phyloP scores from a whole-genome alignment of 495 filamentous ascomycete species.

The Neurospora hispaniola region DNA sequence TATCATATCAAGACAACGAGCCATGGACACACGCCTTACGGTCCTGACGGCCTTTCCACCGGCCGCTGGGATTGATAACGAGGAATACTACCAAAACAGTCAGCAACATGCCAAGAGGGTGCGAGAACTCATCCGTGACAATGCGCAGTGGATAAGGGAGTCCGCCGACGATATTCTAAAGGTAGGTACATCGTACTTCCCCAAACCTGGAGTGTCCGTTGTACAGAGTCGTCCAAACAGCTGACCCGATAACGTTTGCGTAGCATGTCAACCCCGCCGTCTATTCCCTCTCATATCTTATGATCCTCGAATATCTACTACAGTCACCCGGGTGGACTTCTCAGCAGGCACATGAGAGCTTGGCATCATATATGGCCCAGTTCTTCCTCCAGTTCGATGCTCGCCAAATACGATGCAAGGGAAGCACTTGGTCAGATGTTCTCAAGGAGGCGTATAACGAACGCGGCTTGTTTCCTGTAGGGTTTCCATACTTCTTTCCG shows the following conservation, averaged over 20 bases:
- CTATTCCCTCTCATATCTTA: conserved; percentile 35
- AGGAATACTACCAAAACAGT: conserved; percentile 19
- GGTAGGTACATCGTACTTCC: conserved; percentile 15
- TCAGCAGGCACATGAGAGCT: conserved; percentile 8
- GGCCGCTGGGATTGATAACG: conserved; percentile 10
- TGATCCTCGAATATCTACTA: conserved; percentile 22
- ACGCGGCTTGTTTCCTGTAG: conserved; percentile 28
- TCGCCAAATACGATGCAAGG: conserved; percentile 35
- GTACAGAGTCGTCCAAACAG: background rate
- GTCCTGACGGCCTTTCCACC: conserved; percentile 32
- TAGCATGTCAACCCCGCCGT: conserved; percentile 29
- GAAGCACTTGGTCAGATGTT: conserved; percentile 19
- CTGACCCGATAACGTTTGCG: conserved; percentile 3
- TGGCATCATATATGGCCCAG: conserved; percentile 25
- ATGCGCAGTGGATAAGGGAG: conserved; percentile 5
- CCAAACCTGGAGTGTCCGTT: background rate
- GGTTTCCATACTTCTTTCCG: background rate
- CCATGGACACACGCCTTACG: conserved; percentile 29
- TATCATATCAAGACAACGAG: background rate
- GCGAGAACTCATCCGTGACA: conserved; percentile 22
- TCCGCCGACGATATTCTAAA: conserved; percentile 21
- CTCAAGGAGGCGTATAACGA: conserved; percentile 15
- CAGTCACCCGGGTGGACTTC: conserved; percentile 8
- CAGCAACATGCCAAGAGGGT: conserved; percentile 22
- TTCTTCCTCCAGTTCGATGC: conserved; percentile 37